These are phyloP conservation scores for Annona squamosa DNA, from an alignment of 164 flowering plant genomes.

Conservation along the genomic window DNA sequence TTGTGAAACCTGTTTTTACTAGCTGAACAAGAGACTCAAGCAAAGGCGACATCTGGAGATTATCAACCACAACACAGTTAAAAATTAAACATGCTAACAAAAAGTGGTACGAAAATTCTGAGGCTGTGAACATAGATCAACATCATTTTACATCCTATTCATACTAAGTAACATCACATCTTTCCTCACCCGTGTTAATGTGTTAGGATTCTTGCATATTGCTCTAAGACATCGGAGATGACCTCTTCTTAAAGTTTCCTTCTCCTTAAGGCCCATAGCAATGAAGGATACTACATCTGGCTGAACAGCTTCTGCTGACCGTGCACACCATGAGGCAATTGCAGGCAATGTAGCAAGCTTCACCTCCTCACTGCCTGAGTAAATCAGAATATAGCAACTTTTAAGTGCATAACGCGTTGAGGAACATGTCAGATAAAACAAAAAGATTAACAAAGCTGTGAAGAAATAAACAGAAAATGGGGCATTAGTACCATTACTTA, in stretches of 20 bases:
- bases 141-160: background rate
- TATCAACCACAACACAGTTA: background rate
- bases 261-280: conserved; percentile 82
- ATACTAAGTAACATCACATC: background rate
- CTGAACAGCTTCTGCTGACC: conserved; percentile 52
- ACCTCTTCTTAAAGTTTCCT: conserved; percentile 83
- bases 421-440: background rate
- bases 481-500: conserved; percentile 15
- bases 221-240: conserved; percentile 71
- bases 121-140: background rate
- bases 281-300: conserved; percentile 58
- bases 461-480: background rate
- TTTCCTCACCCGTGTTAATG: conserved; percentile 38
- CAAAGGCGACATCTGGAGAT: conserved; percentile 60
- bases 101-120: background rate
- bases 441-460: background rate
- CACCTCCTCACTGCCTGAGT: conserved; percentile 91
- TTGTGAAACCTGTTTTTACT: conserved; percentile 86
- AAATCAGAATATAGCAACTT: background rate
- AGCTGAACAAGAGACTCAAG: conserved; percentile 75
- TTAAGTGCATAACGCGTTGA: background rate
- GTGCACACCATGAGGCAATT: conserved; percentile 65
- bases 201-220: conserved; percentile 60
- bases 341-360: conserved; percentile 73
- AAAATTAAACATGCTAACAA: background rate